phyloP scores from a whole-genome alignment of 352 stramenopile genomes.

The Pythium myriotylum region DNA sequence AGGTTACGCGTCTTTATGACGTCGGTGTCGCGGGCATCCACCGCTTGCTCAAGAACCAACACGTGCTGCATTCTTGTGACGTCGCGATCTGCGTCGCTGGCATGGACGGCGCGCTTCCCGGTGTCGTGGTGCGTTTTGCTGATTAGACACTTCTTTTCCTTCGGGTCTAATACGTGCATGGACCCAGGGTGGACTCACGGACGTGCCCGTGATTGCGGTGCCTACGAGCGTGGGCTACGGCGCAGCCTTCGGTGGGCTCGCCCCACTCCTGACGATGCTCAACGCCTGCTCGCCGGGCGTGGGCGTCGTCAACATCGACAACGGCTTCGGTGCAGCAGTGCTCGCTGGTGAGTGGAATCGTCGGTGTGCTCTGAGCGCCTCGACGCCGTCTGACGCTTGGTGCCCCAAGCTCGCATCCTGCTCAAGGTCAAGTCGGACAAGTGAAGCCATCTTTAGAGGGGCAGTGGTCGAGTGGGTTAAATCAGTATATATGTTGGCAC shows the following conservation, averaged over 20 bases:
- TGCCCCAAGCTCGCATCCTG: slow-evolving; percentile 27
- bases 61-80: slow-evolving; percentile 84
- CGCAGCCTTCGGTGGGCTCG: slow-evolving; percentile 88
- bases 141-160: no score
- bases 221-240: slow-evolving; percentile 94
- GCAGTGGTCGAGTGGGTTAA: slow-evolving; percentile 5
- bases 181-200: slow-evolving; percentile 73
- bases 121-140: slow-evolving; percentile 89
- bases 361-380: no score
- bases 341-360: slow-evolving; percentile 83
- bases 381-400: neutral
- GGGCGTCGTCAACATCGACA: slow-evolving; percentile 99
- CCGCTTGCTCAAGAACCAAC: slow-evolving; percentile 87
- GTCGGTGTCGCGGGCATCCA: slow-evolving; percentile 95
- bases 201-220: slow-evolving; percentile 86
- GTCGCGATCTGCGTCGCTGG: slow-evolving; percentile 96
- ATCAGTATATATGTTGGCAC: slow-evolving; percentile 29
- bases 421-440: slow-evolving; percentile 3
- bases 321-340: slow-evolving; percentile 96
- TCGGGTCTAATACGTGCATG: no score
- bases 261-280: slow-evolving; percentile 97
- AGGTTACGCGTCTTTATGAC: slow-evolving; percentile 89
- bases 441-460: slow-evolving; percentile 9
- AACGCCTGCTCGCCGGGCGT: slow-evolving; percentile 98
- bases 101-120: slow-evolving; percentile 97